phyloP scores from a whole-genome alignment of 768 basidiomycete species.

The Boletus rubroflammeus region DNA sequence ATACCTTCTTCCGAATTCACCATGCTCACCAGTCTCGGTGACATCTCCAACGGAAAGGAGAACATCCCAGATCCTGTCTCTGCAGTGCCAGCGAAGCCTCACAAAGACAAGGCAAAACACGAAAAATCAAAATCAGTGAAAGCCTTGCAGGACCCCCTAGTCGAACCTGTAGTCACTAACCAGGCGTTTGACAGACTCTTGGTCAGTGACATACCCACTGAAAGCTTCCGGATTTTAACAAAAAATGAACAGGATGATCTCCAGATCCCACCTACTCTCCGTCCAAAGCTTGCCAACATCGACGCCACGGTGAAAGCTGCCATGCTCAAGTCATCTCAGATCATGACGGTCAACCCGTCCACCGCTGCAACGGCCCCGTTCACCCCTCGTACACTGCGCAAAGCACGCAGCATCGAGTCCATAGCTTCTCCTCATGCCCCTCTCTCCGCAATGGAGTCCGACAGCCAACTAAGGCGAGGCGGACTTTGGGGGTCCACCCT shows the following conservation, averaged over 20 bases:
- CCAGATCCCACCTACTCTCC: slow-evolving; percentile 75
- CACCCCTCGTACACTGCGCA: slow-evolving; percentile 59
- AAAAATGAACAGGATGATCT: slow-evolving; percentile 66
- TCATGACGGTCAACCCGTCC: slow-evolving; percentile 44
- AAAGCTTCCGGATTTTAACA: neutral
- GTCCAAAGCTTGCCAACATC: slow-evolving; percentile 77
- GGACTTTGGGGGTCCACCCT: slow-evolving; percentile 24
- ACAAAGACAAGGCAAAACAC: slow-evolving; percentile 33
- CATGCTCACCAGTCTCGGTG: slow-evolving; percentile 56
- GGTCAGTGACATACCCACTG: slow-evolving; percentile 40
- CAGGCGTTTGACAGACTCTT: slow-evolving; percentile 79
- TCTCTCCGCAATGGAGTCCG: slow-evolving; percentile 37
- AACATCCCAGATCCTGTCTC: slow-evolving; percentile 50
- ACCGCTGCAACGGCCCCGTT: slow-evolving; percentile 31
- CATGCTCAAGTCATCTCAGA: slow-evolving; percentile 84
- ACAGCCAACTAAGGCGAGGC: slow-evolving; percentile 26
- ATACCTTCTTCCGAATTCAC: slow-evolving; percentile 67
- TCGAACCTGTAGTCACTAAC: slow-evolving; percentile 45
- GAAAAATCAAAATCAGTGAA: slow-evolving; percentile 47
- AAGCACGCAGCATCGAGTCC: slow-evolving; percentile 71
- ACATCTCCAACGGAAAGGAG: slow-evolving; percentile 60
- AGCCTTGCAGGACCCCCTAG: slow-evolving; percentile 34
- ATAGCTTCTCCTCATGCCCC: slow-evolving; percentile 49
- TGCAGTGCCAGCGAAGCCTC: slow-evolving; percentile 31
- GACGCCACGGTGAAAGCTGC: slow-evolving; percentile 85